These are phyloP conservation scores for Crithidia fasciculata DNA, from an alignment of 208 protist genomes.

Conservation along the genomic window DNA sequence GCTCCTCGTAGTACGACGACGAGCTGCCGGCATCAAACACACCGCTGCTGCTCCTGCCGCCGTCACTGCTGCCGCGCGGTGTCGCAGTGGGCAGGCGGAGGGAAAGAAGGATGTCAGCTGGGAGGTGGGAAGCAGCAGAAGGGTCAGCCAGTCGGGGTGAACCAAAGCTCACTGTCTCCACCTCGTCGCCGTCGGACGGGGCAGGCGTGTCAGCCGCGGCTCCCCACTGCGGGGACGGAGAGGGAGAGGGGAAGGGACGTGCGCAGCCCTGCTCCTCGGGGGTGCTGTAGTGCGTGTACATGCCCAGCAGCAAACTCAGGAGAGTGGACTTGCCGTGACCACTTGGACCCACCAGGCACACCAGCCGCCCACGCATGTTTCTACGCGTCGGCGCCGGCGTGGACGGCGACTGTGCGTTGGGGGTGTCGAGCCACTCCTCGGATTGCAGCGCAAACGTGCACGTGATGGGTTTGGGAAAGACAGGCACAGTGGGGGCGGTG, in stretches of 20 bases:
- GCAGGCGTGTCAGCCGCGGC: neutral
- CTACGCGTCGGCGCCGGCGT: neutral
- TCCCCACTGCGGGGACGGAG: neutral
- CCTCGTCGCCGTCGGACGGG: neutral
- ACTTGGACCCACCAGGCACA: constrained; percentile 65
- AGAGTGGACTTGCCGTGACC: constrained; percentile 83
- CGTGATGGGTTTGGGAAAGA: constrained; percentile 39
- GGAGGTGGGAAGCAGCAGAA: neutral
- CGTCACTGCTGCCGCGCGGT: neutral
- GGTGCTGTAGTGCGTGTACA: constrained; percentile 57
- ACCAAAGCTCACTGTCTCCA: constrained; percentile 7
- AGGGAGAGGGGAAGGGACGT: neutral
- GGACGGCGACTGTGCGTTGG: constrained; percentile 23
- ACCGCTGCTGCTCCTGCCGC: neutral
- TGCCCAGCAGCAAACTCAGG: constrained; percentile 65
- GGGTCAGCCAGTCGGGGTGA: constrained; percentile 10
- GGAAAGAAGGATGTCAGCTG: constrained; percentile 24
- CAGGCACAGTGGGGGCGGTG: constrained; percentile 62
- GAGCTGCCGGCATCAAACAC: neutral
- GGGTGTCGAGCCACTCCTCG: constrained; percentile 6
- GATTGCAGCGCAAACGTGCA: constrained; percentile 24
- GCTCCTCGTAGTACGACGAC: neutral
- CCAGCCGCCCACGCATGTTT: constrained; percentile 43
- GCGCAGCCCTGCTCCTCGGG: neutral
- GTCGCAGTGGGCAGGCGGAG: constrained; percentile 4